phyloP scores from a whole-genome alignment of 192 early-diverging fungal genomes.

The Linnemannia exigua region DNA sequence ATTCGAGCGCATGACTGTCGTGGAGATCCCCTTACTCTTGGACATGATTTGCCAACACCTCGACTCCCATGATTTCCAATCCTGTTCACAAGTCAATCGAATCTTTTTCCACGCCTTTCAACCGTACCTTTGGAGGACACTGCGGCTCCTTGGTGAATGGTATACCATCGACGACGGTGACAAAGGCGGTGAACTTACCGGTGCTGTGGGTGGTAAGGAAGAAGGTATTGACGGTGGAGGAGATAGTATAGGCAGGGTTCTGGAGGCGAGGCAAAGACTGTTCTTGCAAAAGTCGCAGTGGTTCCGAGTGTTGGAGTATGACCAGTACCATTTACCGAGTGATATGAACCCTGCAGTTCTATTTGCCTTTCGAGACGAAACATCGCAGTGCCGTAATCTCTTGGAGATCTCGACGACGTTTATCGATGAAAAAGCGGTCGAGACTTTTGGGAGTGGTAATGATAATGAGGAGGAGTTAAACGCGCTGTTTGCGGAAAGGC shows the following conservation, averaged over 20 bases:
- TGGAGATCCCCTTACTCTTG: background rate
- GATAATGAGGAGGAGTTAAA: background rate
- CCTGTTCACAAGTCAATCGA: background rate
- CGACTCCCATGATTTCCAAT: background rate
- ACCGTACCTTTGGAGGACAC: background rate
- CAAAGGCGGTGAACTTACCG: background rate
- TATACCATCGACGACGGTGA: background rate
- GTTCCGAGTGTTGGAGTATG: background rate
- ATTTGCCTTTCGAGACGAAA: background rate
- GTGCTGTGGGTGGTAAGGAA: no score
- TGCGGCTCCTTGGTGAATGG: background rate
- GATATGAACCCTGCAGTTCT: background rate
- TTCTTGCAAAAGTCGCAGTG: background rate
- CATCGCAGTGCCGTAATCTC: background rate
- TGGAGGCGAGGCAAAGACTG: background rate
- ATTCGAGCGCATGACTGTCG: background rate
- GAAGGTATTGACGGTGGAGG: background rate
- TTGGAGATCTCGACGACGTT: background rate
- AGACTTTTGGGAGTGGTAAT: no score
- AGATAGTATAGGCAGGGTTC: background rate
- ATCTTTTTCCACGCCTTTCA: background rate
- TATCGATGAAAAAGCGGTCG: background rate
- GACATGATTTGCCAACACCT: background rate
- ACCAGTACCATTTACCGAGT: background rate
- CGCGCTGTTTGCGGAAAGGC: background rate